These are phyloP conservation scores for Didymella exigua DNA, from an alignment of 2,329 filamentous ascomycete species.

Conservation along the genomic window DNA sequence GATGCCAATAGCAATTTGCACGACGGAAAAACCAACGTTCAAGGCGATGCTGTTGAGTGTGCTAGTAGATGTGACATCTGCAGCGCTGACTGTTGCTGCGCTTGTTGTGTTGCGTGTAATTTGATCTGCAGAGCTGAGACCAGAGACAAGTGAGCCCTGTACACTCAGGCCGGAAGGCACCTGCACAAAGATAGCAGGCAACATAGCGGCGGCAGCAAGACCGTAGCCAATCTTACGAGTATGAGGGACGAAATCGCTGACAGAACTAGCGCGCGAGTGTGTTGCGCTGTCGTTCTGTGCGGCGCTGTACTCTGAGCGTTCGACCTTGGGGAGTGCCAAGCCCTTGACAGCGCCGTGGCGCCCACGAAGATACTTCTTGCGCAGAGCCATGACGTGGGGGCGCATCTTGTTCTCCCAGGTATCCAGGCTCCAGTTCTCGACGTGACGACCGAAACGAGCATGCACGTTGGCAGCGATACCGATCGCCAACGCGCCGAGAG, in stretches of 20 bases:
- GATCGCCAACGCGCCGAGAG: slow-evolving; percentile 75
- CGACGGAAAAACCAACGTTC: slow-evolving; percentile 55
- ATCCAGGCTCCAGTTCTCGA: slow-evolving; percentile 62
- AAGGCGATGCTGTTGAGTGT: slow-evolving; percentile 53
- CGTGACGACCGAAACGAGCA: slow-evolving; percentile 66
- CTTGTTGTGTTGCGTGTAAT: slow-evolving; percentile 57
- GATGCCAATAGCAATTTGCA: slow-evolving; percentile 59
- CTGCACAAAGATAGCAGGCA: slow-evolving; percentile 82
- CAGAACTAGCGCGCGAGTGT: slow-evolving; percentile 29
- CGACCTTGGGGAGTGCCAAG: slow-evolving; percentile 16
- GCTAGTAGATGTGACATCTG: slow-evolving; percentile 27
- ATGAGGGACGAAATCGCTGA: slow-evolving; percentile 37
- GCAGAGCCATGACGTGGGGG: slow-evolving; percentile 43
- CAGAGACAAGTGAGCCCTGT: slow-evolving; percentile 61
- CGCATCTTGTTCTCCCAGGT: slow-evolving; percentile 59
- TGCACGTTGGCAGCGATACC: slow-evolving; percentile 81
- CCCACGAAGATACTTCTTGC: slow-evolving; percentile 33
- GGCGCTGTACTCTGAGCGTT: slow-evolving; percentile 29
- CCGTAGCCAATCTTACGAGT: slow-evolving; percentile 65
- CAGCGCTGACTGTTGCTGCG: slow-evolving; percentile 47
- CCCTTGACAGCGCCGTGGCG: slow-evolving; percentile 23
- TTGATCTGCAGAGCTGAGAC: slow-evolving; percentile 62
- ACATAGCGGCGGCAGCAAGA: slow-evolving; percentile 80
- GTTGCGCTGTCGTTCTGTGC: slow-evolving; percentile 25
- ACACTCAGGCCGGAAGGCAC: slow-evolving; percentile 66